A percentile compares a stretch with the other conserved stretches of the same genome.
phyloP scores from a whole-genome alignment of 306 rosid species.

The Quillaja saponaria region DNA sequence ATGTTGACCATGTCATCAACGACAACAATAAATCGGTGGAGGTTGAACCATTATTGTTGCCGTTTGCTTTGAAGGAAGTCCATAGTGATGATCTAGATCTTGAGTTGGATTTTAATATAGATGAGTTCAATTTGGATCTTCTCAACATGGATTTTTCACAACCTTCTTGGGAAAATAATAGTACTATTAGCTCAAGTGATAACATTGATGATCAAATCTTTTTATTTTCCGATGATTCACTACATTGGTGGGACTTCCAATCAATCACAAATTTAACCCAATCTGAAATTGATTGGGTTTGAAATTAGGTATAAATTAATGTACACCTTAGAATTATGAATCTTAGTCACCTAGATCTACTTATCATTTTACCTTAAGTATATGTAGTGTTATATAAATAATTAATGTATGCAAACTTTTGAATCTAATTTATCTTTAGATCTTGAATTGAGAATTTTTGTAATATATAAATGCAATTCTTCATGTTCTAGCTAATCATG shows the following conservation, averaged over 20 bases:
- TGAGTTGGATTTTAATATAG: conserved; percentile 37
- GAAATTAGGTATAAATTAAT: too few species aligned
- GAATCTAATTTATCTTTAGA: too few species aligned
- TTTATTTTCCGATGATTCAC: conserved; percentile 31
- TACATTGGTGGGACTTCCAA: conserved; percentile 37
- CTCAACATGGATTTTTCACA: conserved; percentile 42
- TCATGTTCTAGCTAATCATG: too few species aligned
- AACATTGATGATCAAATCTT: conserved; percentile 1
- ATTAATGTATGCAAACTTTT: too few species aligned
- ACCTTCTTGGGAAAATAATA: conserved; percentile 16
- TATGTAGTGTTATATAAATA: too few species aligned
- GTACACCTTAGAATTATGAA: too few species aligned
- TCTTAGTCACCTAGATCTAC: too few species aligned
- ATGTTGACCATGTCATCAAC: not conserved
- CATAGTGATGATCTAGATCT: too few species aligned
- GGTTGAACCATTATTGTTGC: conserved; percentile 15
- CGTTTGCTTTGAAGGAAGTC: not conserved
- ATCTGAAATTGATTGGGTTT: conserved; percentile 48
- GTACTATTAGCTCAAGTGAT: conserved; percentile 12
- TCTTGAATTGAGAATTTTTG: too few species aligned
- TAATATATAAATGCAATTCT: too few species aligned
- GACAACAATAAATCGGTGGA: not conserved
- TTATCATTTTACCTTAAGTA: too few species aligned
- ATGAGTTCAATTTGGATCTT: conserved; percentile 41
- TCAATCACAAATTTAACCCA: conserved; percentile 30